Evolutionary conservation across 805 yeast genomes (phyloP), one percentile per base, ranked within the genome.

Genomic region (Wickerhamomyces hampshirensis): DNA sequence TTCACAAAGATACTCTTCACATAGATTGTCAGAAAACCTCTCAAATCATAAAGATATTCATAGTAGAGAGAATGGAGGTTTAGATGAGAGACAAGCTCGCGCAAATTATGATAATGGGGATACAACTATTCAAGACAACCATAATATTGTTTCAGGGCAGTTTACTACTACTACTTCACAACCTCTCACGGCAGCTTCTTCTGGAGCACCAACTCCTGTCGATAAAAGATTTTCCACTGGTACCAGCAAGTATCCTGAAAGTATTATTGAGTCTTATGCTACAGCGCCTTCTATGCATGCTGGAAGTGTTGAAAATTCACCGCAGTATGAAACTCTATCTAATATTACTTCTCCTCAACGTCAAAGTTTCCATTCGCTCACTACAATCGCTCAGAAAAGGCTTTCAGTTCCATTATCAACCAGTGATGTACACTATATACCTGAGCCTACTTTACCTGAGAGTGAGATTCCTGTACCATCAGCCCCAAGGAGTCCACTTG

Each of bases 261-360:
- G 53, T 31, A 50, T 53, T 18, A 47, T 51, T 31, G 56, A 51
- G 18, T 39, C 48, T 3, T 51, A 51, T 15, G 39, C 38, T 41
- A 23, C 38, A 33, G 24, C 24, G 14, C 44, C 47, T 10, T 34
- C 44, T 5, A 27, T 40, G 14, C 29, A 35, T 15, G 30, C 33
- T 9, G 19, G 30, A 7, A 46, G 43, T 16, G 32, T n/a, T 8
- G 21, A 31, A 18, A 35, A 39, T 7, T 36, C 39, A 18, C 42
- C 46, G 5, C 35, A 34, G 18, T 14, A 18, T 8, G 28, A 37
- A 6, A 29, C 19, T 4, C 31, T 29, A 12, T 8, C 38, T 15
- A 29, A 44, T 13, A 36, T 41, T 6, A 24, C 18, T 3, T 34
- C 26, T 24, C 15, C 18, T 10, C 15, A 18, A 11, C 35, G 28